These are phyloP conservation scores for Heimioporus retisporus DNA, from an alignment of 1,284 basidiomycete species.

Conservation along the genomic window DNA sequence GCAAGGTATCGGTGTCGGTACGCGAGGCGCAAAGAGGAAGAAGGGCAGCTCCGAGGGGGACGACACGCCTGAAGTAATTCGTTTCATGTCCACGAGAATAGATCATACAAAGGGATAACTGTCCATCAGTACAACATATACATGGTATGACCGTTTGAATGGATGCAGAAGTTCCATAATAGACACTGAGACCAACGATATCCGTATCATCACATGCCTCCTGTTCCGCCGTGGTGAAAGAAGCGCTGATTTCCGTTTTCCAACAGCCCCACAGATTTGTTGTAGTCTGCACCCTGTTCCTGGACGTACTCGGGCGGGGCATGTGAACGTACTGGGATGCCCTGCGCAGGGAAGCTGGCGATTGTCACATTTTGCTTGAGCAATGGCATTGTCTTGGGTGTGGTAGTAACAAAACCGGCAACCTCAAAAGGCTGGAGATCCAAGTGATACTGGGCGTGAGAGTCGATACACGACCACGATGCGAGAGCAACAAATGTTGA, in stretches of 20 bases:
- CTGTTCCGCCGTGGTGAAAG: conserved; percentile 40
- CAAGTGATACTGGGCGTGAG: too few relatives aligned
- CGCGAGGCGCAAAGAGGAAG: conserved; percentile 49
- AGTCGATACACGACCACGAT: too few relatives aligned
- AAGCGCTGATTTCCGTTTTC: conserved; percentile 70
- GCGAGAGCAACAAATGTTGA: too few relatives aligned
- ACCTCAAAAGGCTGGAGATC: too few relatives aligned
- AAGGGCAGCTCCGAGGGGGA: conserved; percentile 52
- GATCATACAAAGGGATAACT: too few relatives aligned
- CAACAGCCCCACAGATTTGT: conserved; percentile 60
- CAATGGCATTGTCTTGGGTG: conserved; percentile 26
- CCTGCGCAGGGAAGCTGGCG: conserved; percentile 53
- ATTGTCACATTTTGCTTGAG: conserved; percentile 56
- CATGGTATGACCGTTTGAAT: too few relatives aligned
- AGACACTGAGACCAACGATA: too few relatives aligned
- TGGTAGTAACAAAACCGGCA: too few relatives aligned
- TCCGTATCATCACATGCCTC: background rate
- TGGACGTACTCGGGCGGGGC: conserved; percentile 38
- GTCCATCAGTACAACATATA: too few relatives aligned
- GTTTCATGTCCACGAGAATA: conserved; percentile 61
- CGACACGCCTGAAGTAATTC: conserved; percentile 75
- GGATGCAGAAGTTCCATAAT: too few relatives aligned
- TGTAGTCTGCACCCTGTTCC: conserved; percentile 57
- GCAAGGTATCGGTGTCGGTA: too few relatives aligned
- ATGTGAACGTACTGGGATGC: conserved; percentile 55